These are phyloP conservation scores for Daedaleopsis sinensis DNA, from an alignment of 768 basidiomycete genomes.

Conservation along the genomic window DNA sequence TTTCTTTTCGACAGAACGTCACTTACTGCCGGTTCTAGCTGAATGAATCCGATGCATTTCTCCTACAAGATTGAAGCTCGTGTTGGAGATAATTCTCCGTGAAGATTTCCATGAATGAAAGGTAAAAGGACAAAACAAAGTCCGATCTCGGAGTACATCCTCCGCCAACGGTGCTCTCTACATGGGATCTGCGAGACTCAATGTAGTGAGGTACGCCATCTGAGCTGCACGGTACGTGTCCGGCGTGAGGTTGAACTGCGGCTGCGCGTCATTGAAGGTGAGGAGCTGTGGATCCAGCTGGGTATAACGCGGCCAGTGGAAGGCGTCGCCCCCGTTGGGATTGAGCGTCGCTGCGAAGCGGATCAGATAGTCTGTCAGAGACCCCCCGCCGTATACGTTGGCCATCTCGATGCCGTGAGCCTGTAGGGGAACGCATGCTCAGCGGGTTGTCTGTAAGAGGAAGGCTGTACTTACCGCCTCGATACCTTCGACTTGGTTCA, in stretches of 20 bases:
- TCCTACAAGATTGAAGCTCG: too few species aligned
- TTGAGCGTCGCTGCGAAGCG: conserved; percentile 33
- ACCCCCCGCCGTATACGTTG: conserved; percentile 26
- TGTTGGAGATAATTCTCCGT: too few species aligned
- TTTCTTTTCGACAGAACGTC: too few species aligned
- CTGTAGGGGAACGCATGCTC: neutral
- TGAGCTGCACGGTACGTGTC: neutral
- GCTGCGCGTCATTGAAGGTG: conserved; percentile 19
- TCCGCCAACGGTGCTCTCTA: neutral
- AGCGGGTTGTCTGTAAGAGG: neutral
- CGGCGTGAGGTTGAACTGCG: neutral
- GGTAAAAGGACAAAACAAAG: too few species aligned
- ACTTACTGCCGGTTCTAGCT: too few species aligned
- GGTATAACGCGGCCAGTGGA: conserved; percentile 29
- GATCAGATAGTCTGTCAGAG: conserved; percentile 31
- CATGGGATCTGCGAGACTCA: neutral
- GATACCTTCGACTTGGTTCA: conserved; percentile 14
- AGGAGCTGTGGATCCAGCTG: conserved; percentile 13
- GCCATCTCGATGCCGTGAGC: conserved; percentile 28
- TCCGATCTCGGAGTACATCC: too few species aligned
- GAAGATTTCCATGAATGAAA: too few species aligned
- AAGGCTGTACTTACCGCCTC: conserved; percentile 8
- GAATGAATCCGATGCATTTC: too few species aligned
- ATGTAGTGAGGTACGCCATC: neutral
- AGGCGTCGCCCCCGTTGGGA: conserved; percentile 28